phyloP scores from a whole-genome alignment of 805 yeast genomes.

The Blastobotrys terrestris region DNA sequence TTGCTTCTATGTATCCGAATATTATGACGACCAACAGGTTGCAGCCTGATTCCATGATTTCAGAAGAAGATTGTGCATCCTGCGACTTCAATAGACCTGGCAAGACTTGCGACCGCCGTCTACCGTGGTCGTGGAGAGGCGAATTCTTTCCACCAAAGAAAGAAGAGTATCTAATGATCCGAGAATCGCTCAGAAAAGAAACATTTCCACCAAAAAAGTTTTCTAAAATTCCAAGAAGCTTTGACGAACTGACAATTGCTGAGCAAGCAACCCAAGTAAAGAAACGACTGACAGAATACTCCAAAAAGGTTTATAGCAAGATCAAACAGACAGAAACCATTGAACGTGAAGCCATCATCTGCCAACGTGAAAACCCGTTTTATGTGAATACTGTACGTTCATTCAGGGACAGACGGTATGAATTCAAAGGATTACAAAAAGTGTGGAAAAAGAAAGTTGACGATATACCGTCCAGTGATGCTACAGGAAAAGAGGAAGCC shows the following conservation, averaged over 20 bases:
- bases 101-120: constrained; percentile 81
- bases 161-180: constrained; percentile 88
- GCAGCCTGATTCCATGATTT: constrained; percentile 96
- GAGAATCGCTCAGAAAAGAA: constrained; percentile 74
- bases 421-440: constrained; percentile 87
- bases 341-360: constrained; percentile 86
- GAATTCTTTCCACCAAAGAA: constrained; percentile 86
- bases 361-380: constrained; percentile 97
- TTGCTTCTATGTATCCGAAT: constrained; percentile 98
- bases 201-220: constrained; percentile 54
- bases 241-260: constrained; percentile 66
- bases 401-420: constrained; percentile 94
- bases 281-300: constrained; percentile 74
- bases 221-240: constrained; percentile 32
- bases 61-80: constrained; percentile 92
- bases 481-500: constrained; percentile 75
- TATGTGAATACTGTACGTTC: constrained; percentile 91
- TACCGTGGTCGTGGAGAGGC: constrained; percentile 99
- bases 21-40: constrained; percentile 96
- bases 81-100: constrained; percentile 97
- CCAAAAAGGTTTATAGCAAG: constrained; percentile 77
- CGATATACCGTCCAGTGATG: constrained; percentile 47
- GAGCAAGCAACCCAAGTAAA: constrained; percentile 75
- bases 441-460: constrained; percentile 83
- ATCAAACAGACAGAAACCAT: constrained; percentile 76